A percentile compares a stretch with the other conserved stretches of the same genome.
These are phyloP conservation scores for Boletus edulis DNA, from an alignment of 768 basidiomycete genomes.

Conservation along the genomic window DNA sequence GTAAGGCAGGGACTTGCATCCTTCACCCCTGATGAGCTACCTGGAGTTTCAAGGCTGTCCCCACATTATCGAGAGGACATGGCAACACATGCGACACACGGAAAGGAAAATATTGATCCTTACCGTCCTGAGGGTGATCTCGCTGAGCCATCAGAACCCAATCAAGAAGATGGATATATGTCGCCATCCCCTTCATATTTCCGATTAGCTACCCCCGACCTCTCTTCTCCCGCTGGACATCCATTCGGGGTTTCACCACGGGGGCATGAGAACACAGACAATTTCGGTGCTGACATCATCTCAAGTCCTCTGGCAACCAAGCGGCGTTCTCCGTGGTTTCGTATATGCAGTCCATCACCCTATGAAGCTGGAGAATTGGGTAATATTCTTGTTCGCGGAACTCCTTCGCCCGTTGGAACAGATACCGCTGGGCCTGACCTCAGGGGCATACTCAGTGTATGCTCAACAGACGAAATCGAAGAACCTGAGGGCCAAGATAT, in stretches of 20 bases:
- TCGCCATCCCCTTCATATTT: slow-evolving; percentile 61
- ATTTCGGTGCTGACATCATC: slow-evolving; percentile 50
- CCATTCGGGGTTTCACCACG: slow-evolving; percentile 18
- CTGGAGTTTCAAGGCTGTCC: slow-evolving; percentile 33
- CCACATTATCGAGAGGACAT: slow-evolving; percentile 45
- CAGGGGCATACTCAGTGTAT: slow-evolving; percentile 41
- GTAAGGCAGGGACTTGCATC: slow-evolving; percentile 9
- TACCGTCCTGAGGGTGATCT: slow-evolving; percentile 40
- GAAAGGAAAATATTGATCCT: slow-evolving; percentile 39
- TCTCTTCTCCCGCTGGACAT: slow-evolving; percentile 62
- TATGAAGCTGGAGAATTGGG: neutral
- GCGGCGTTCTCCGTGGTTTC: slow-evolving; percentile 13
- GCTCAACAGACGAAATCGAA: slow-evolving; percentile 46
- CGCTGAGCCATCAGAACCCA: slow-evolving; percentile 38
- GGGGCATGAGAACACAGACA: slow-evolving; percentile 24
- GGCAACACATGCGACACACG: slow-evolving; percentile 32
- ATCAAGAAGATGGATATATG: slow-evolving; percentile 83
- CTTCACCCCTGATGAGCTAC: slow-evolving; percentile 4
- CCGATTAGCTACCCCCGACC: slow-evolving; percentile 51
- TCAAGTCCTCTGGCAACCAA: slow-evolving; percentile 31
- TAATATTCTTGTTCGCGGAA: slow-evolving; percentile 28
- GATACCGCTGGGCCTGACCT: slow-evolving; percentile 42
- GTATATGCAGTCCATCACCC: neutral
- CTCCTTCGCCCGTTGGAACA: slow-evolving; percentile 22
- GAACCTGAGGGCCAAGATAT: slow-evolving; percentile 24